Base-by-base conservation (phyloP, 1,284 basidiomycete species). In the Ceratobasidium sp. region DNA sequence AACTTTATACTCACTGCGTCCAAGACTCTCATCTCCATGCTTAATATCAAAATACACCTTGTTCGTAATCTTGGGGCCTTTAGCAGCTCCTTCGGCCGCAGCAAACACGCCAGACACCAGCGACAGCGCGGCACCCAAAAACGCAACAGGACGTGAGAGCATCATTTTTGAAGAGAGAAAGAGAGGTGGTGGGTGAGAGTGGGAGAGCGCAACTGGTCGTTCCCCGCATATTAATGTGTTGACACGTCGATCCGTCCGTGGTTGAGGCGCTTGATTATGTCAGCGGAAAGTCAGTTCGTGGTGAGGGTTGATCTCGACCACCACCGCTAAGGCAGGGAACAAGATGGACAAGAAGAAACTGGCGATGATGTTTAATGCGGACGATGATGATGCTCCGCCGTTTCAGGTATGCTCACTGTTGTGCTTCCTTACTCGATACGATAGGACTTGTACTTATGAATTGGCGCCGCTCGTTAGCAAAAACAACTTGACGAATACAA, bases 41-140 rank as follows among this genome's bases (percentile, higher is more conserved):
- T 94, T 92, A 80, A 98, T 93, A 86, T 98, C 96, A 83, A 98
- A 98, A 89, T 92, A 98, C 83, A 98, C 94, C 87, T 94, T 95
- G 90, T 95, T 87, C 69, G 96, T 97, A 83, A 98, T 92, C 87
- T 90, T 92, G 20, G 96, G 96, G 20, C 92, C 91, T 82, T 93
- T 94, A 18, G 89, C 89, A 63, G 60, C 60, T 40, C 60, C 33
- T 39, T 71, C 69, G 20, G 33, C 58, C 33, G 56, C 69, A 12
- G 56, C 60, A 63, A 73, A 58, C 44, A 40, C 55, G 55, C 71
- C 58, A 49, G 71, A 42, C 42, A 73, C 33, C 71, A 73, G 44
- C 18, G 58, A 42, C 56, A 73, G 44, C 18, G 71, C 71, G 39
- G 58, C 33, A 63, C 58, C 60, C 23, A 73, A 33, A 39, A 73